phyloP scores from a whole-genome alignment of 495 filamentous ascomycete species.

The Neurospora hispaniola region DNA sequence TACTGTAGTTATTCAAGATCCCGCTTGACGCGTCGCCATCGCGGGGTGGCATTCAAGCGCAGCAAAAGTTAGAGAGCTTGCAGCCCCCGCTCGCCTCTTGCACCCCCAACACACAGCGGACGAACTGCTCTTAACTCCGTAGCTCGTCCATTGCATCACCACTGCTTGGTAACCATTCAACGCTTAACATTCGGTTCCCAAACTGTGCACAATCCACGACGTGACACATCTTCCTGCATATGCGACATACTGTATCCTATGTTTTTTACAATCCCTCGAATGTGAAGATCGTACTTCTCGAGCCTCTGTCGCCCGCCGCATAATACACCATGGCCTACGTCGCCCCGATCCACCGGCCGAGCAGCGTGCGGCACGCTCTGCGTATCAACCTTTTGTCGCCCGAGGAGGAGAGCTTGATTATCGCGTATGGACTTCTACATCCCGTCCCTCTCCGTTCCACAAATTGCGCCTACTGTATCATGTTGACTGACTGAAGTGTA shows the following conservation, averaged over 20 bases:
- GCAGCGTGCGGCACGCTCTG: slow-evolving; percentile 78
- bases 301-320: slow-evolving; percentile 1
- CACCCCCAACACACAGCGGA: not conserved
- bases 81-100: not conserved
- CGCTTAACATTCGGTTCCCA: not conserved
- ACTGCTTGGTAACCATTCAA: not conserved
- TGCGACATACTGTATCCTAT: not conserved
- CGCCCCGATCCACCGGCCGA: slow-evolving; percentile 85
- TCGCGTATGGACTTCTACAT: slow-evolving; percentile 56
- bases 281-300: slow-evolving; percentile 5
- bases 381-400: slow-evolving; percentile 62
- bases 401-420: slow-evolving; percentile 69
- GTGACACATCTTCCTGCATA: not conserved
- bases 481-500: not conserved
- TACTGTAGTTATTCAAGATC: not conserved
- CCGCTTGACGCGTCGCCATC: not conserved
- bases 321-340: slow-evolving; percentile 71
- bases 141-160: not conserved
- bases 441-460: not conserved
- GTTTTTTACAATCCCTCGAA: not conserved
- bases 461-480: slow-evolving; percentile 2
- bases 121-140: not conserved
- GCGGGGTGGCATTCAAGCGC: not conserved
- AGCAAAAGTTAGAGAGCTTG: not conserved
- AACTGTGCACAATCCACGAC: not conserved